Conservation (phyloP, 495 filamentous ascomycete species). For the Xylona heveae region DNA sequence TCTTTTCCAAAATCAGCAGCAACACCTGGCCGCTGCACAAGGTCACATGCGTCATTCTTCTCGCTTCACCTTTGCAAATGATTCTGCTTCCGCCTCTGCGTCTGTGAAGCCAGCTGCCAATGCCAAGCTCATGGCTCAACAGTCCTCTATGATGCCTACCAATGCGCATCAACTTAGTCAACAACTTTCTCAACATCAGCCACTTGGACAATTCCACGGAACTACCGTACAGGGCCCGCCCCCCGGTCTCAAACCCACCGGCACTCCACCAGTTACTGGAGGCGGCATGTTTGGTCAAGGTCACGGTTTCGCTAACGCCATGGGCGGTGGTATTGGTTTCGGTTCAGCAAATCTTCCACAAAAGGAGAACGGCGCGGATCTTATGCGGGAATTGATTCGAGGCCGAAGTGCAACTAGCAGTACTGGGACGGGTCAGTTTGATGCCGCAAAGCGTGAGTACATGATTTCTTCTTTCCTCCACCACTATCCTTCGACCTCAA, state of each 20-base stretch:
- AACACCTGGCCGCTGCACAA: conserved; percentile 31
- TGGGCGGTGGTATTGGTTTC: conserved; percentile 44
- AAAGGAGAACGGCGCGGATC: conserved; percentile 53
- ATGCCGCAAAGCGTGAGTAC: conserved; percentile 88
- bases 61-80: conserved; percentile 73
- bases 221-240: conserved; percentile 71
- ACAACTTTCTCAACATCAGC: conserved; percentile 30
- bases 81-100: conserved; percentile 38
- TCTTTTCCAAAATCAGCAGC: conserved; percentile 37
- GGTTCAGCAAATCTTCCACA: conserved; percentile 35
- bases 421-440: conserved; percentile 43
- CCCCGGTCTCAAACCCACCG: conserved; percentile 83
- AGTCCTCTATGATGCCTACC: conserved; percentile 66
- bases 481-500: conserved; percentile 69
- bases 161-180: conserved; percentile 25
- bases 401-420: conserved; percentile 28
- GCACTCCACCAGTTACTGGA: conserved; percentile 66
- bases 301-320: conserved; percentile 44
- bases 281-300: conserved; percentile 59
- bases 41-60: conserved; percentile 74
- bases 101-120: conserved; percentile 65
- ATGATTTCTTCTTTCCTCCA: conserved; percentile 62
- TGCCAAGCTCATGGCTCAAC: conserved; percentile 70
- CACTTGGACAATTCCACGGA: conserved; percentile 37
- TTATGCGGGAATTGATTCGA: conserved; percentile 53